A percentile compares a stretch with the other conserved stretches of the same genome.
Conservation (phyloP, 2,329 filamentous ascomycete species). For the Clarireedia hainanense region DNA sequence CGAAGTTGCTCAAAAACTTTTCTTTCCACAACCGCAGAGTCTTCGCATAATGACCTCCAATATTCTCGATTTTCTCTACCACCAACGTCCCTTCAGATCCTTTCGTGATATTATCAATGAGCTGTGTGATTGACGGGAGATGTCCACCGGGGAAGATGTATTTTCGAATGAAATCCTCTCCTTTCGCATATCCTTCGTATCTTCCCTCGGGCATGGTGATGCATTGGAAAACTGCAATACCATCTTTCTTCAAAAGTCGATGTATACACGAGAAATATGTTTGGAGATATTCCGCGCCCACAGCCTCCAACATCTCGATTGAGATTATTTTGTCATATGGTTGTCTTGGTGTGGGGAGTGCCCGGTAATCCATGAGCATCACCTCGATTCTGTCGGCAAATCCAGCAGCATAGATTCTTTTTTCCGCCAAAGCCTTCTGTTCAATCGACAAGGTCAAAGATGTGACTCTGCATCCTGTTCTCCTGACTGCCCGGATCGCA, state of each 20-base stretch:
- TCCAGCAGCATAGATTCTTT: slow-evolving; percentile 53
- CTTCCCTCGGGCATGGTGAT: slow-evolving; percentile 68
- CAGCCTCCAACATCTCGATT: slow-evolving; percentile 72
- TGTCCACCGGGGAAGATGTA: slow-evolving; percentile 78
- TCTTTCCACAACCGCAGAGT: slow-evolving; percentile 62
- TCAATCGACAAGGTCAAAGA: slow-evolving; percentile 60
- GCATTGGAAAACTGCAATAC: slow-evolving; percentile 65
- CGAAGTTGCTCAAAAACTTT: slow-evolving; percentile 56
- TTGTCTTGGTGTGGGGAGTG: slow-evolving; percentile 43
- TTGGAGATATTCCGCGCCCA: slow-evolving; percentile 58
- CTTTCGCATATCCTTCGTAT: slow-evolving; percentile 57
- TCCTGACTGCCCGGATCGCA: slow-evolving; percentile 59
- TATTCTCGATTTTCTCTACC: slow-evolving; percentile 61
- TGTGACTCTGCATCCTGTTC: slow-evolving; percentile 61
- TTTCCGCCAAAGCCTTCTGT: slow-evolving; percentile 60
- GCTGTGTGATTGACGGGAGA: slow-evolving; percentile 45
- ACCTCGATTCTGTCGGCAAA: slow-evolving; percentile 55
- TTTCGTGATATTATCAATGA: slow-evolving; percentile 50
- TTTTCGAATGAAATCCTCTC: slow-evolving; percentile 66
- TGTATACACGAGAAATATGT: slow-evolving; percentile 62
- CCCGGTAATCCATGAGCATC: slow-evolving; percentile 60
- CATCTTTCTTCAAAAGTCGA: slow-evolving; percentile 54
- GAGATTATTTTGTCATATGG: slow-evolving; percentile 65
- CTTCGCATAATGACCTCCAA: slow-evolving; percentile 66
- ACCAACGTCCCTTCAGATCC: slow-evolving; percentile 56